A percentile compares a stretch with the other conserved stretches of the same genome.
phyloP scores from a whole-genome alignment of 1,284 basidiomycete genomes.

The Fomitopsis betulina region DNA sequence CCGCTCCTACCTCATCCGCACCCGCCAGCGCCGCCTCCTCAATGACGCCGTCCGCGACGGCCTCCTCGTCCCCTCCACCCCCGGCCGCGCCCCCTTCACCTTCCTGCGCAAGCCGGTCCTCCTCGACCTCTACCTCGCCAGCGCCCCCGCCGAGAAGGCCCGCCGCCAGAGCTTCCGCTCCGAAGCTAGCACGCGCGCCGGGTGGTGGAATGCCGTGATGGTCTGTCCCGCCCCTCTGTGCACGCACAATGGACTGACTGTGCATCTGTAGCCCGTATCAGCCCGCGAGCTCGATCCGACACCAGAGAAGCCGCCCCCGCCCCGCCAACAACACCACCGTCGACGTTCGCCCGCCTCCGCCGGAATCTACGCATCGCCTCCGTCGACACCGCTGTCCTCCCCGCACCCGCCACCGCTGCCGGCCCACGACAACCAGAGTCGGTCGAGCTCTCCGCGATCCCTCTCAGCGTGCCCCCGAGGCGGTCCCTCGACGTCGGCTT shows the following conservation, averaged over 20 bases:
- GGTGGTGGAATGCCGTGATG: slow-evolving; percentile 16
- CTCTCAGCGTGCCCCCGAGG: not conserved
- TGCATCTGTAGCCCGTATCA: not conserved
- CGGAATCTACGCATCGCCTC: not conserved
- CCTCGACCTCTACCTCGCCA: slow-evolving; percentile 15
- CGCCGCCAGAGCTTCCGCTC: not conserved
- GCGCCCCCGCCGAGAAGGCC: not conserved
- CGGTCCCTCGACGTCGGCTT: slow-evolving; percentile 13
- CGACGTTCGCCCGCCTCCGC: not conserved
- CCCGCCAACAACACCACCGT: not conserved
- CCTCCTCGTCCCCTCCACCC: slow-evolving; percentile 39
- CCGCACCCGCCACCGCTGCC: slow-evolving; percentile 8
- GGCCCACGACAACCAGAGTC: not conserved
- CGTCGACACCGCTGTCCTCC: slow-evolving; percentile 1
- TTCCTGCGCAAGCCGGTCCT: slow-evolving; percentile 16
- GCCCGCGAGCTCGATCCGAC: not conserved
- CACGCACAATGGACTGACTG: not conserved
- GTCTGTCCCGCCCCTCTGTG: too few species aligned
- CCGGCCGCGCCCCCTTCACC: not conserved
- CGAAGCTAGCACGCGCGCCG: not conserved
- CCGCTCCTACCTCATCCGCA: slow-evolving; percentile 53
- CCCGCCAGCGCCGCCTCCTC: slow-evolving; percentile 49
- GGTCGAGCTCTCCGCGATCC: not conserved
- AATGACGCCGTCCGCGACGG: slow-evolving; percentile 61
- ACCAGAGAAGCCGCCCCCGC: too few species aligned